phyloP scores from a whole-genome alignment of 345 rosid genomes.

The Eutrema yunnanense region DNA sequence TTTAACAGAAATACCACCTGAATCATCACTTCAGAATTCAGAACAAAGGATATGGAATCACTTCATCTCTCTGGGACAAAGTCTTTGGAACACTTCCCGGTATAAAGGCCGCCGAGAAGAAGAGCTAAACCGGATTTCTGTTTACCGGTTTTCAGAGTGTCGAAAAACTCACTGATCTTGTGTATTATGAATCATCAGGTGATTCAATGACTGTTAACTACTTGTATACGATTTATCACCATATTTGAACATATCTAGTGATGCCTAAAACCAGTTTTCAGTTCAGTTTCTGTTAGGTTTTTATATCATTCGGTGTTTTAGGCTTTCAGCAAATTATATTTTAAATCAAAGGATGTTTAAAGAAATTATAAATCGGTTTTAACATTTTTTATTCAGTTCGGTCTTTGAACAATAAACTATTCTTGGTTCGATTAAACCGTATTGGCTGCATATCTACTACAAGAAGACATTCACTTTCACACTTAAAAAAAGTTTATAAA shows the following conservation, averaged over 20 bases:
- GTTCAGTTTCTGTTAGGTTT: not conserved
- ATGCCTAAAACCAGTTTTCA: not conserved
- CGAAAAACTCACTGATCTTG: slow-evolving; percentile 11
- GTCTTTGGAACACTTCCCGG: slow-evolving; percentile 63
- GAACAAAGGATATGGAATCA: slow-evolving; percentile 61
- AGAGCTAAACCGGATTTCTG: slow-evolving; percentile 8
- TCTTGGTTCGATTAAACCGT: not conserved
- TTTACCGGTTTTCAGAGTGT: slow-evolving; percentile 11
- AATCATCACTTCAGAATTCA: slow-evolving; percentile 66
- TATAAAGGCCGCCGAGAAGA: slow-evolving; percentile 15
- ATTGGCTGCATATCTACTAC: not conserved
- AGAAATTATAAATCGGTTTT: not conserved
- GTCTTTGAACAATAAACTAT: not conserved
- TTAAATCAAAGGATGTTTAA: not conserved
- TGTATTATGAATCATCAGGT: slow-evolving; percentile 19
- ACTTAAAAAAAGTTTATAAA: not conserved
- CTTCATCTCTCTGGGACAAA: slow-evolving; percentile 66
- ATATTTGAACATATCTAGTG: slow-evolving; percentile 23
- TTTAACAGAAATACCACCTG: slow-evolving; percentile 60
- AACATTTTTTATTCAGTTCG: not conserved
- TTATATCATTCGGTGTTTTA: not conserved
- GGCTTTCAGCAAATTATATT: not conserved
- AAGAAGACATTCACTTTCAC: not conserved
- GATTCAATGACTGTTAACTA: slow-evolving; percentile 8
- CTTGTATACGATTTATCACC: slow-evolving; percentile 19